Conservation (phyloP, 2,329 filamentous ascomycete species). For the Trichothecium sympodiale region DNA sequence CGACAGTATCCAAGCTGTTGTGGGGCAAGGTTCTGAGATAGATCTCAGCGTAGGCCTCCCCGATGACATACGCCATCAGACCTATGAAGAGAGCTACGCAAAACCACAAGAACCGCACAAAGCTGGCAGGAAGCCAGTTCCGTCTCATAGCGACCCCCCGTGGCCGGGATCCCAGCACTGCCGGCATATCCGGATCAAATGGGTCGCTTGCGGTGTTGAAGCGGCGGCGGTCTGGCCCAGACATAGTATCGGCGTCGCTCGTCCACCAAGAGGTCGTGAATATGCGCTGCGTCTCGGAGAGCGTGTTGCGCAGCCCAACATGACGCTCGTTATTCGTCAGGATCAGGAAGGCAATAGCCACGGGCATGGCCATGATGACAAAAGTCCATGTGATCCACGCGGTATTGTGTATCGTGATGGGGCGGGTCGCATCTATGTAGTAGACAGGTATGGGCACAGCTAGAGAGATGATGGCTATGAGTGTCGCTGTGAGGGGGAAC, state of each 20-base stretch:
- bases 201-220: conserved; percentile 23
- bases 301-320: conserved; percentile 45
- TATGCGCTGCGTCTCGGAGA: conserved; percentile 57
- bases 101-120: conserved; percentile 60
- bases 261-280: conserved; percentile 58
- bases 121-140: conserved; percentile 53
- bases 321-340: conserved; percentile 54
- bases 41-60: conserved; percentile 58
- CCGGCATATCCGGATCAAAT: conserved; percentile 17
- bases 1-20: conserved; percentile 53
- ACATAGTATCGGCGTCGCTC: conserved; percentile 33
- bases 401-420: conserved; percentile 51
- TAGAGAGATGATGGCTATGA: conserved; percentile 50
- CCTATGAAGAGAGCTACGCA: conserved; percentile 52
- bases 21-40: conserved; percentile 58
- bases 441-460: conserved; percentile 50
- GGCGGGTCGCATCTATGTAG: conserved; percentile 37
- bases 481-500: conserved; percentile 51
- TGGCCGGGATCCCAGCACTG: conserved; percentile 8
- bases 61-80: conserved; percentile 54
- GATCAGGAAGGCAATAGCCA: conserved; percentile 54
- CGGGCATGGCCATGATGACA: conserved; percentile 57
- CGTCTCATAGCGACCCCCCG: conserved; percentile 31
- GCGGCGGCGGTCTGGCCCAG: conserved; percentile 29
- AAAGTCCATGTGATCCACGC: conserved; percentile 61